Evolutionary conservation across 257 asterid species (phyloP), one percentile per base, ranked within the genome.

Genomic region (Jaltomata sinuosa): DNA sequence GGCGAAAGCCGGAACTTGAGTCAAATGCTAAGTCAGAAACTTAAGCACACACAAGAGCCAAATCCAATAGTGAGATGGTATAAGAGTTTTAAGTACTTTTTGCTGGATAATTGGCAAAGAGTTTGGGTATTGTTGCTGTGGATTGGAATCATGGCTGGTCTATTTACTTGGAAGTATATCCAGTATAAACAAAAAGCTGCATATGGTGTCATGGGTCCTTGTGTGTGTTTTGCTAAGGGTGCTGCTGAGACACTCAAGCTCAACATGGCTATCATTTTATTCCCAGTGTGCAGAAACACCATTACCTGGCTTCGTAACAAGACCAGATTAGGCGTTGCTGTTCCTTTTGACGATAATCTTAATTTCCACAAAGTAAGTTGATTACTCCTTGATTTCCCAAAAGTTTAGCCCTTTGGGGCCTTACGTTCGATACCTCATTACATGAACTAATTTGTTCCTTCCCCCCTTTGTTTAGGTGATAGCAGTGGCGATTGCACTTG

Each of bases 171-270:
- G 85, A 96, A 96, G 72, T 96, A 92, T 84, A 84, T 94, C 3
- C 89, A 96, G 61, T 96, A 96, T 85, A 90, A 87, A 80, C 83
- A 91, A 25, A 86, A 90, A 52, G 91, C 87, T 19, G 98, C 31
- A 0, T 96, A 89, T 32, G 85, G 21, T 0, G 96, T 96, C 0
- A 92, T 94, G 97, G 99, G 99, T 11, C 89, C 87, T 18, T 96
- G 99, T 57, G 98, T 96, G 55, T 93, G 97, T 87, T 6, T 94
- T 65, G 99, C 99, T 21, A 96, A 96, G 79, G 99, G 99, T 1
- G 99, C 96, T 0, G 99, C 99, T n/a, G 99, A 96, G 90, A 96
- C 96, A 5, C 91, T 94, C 40, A 96, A 96, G 93, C 89, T 96
- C 36, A 96, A 96, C 91, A 96, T 96, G 99, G 99, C 98, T 1